Evolutionary conservation across 768 basidiomycete species (phyloP), one percentile per base, ranked within the genome.

Genomic region (Podaxis sp.): DNA sequence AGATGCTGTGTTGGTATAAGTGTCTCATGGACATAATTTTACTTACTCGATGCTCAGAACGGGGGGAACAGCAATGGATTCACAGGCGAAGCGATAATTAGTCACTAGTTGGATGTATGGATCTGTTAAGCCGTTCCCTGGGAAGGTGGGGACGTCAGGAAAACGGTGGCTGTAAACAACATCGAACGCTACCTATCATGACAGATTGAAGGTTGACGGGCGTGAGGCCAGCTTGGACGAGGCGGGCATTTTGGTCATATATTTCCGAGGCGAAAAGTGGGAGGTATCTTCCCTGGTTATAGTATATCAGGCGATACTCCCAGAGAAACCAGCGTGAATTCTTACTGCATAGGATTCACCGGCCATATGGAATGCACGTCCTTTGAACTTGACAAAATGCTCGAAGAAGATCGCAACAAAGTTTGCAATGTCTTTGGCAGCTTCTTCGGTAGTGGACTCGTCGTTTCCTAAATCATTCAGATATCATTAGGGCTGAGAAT

Each of bases 291-390:
- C 89, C 88, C 88, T 89, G 33, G 30, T 33, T 33, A 33, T 13
- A 53, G 11, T 33, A 51, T 20, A 59, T 22, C 8, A 12, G 24
- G 33, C 10, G 20, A n/a, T 24, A 33, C 30, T 33, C 30, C 30
- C 30, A 76, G 56, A 12, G 8, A 1, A 2, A 5, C 13, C 1
- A n/a, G 11, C 10, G 7, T 3, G 37, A 46, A 8, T 5, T n/a
- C 84, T 63, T 65, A 90, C 91, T 1, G 84, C 91, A 66, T 93
- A 93, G 0, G 89, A 92, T 73, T 93, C 91, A 13, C 91, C 86
- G 1, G 84, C 77, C 77, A 89, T 80, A 63, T 89, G 87, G 72
- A 88, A 86, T 2, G 77, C 70, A 2, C 89, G 76, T 2, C 87
- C 88, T 66, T 89, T 85, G 77, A 91, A 90, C 67, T 87, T 77